phyloP scores from a whole-genome alignment of 805 yeast species.

The Kuraishia ogatae region DNA sequence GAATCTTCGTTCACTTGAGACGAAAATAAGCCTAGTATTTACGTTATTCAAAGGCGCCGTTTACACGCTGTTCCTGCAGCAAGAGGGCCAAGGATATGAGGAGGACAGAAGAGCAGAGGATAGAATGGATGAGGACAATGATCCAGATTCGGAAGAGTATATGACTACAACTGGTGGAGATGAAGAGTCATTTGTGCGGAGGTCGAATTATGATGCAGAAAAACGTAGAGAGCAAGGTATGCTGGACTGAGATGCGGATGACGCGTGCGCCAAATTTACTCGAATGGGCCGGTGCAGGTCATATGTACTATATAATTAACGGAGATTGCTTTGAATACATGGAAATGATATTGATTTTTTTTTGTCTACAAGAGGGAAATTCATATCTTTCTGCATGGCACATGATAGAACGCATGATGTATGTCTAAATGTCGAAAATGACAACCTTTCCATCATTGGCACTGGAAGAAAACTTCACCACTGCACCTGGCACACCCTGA shows the following conservation, averaged over 20 bases:
- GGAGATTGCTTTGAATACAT: not conserved
- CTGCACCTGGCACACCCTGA: conserved; percentile 35
- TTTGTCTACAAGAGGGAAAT: not conserved
- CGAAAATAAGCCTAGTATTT: conserved; percentile 33
- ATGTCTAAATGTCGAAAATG: conserved; percentile 44
- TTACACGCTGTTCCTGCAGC: not conserved
- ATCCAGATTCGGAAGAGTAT: not conserved
- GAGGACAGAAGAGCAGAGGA: not conserved
- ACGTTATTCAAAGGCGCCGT: conserved; percentile 37
- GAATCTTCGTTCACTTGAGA: conserved; percentile 30
- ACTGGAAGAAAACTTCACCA: conserved; percentile 58
- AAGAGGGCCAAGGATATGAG: not conserved
- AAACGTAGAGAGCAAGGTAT: not conserved
- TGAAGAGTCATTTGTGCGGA: not conserved
- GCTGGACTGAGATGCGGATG: too few species aligned
- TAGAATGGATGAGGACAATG: not conserved
- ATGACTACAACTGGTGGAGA: not conserved
- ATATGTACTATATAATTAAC: not conserved
- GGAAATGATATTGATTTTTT: not conserved
- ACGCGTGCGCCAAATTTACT: too few species aligned
- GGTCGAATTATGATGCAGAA: not conserved
- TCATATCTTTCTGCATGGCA: too few species aligned
- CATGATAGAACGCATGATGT: too few species aligned
- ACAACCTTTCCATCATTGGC: conserved; percentile 93
- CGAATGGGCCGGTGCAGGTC: not conserved